Base-by-base conservation (phyloP, 805 yeast species). In the Cyberlindnera veronae region DNA sequence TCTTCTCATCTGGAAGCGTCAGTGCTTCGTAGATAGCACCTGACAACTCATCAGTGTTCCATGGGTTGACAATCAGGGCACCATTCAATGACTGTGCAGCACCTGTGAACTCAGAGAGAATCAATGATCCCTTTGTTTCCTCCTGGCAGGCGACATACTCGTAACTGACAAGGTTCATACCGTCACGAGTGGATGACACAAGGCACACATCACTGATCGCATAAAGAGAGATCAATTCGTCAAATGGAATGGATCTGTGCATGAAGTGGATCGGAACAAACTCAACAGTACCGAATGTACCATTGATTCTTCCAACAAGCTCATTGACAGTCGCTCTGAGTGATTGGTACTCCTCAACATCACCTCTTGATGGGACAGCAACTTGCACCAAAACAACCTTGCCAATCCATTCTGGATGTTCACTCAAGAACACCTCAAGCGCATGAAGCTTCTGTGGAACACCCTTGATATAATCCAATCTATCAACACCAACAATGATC, bases 11-110 rank as follows among this genome's bases (percentile, higher is more conserved):
- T 3, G 93, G 84, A 61, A 91, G 67, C 0, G 96, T 88, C 55
- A 93, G 71, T 14, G 95, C 82, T 58, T 89, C 96, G 56, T 81
- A 73, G 40, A 91, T 83, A 4, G 97, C 84, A 31, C 78, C 85
- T 15, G 95, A 80, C 58, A 91, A 64, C 52, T 93, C 99, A 51
- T 93, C 99, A 17, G 90, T 91, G 60, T 91, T 93, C 99, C 99
- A 93, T 3, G 99, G 99, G 58, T 93, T 93, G 16, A 93, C 95
- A 44, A 93, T 79, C 12, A 91, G 61, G 2, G 96, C 89, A 18
- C 99, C 99, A 58, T 93, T 91, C 48, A 93, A 69, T 1, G 95
- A 84, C 66, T 93, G 99, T 1, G 99, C 98, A n/a, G 99, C 99
- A 35, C 99, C 99, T 0, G 99, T 93, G 66, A 93, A 93, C 66